Evolutionary conservation across 176 grass and related monocot species (phyloP).

Genomic region (Ensete ventricosum): DNA sequence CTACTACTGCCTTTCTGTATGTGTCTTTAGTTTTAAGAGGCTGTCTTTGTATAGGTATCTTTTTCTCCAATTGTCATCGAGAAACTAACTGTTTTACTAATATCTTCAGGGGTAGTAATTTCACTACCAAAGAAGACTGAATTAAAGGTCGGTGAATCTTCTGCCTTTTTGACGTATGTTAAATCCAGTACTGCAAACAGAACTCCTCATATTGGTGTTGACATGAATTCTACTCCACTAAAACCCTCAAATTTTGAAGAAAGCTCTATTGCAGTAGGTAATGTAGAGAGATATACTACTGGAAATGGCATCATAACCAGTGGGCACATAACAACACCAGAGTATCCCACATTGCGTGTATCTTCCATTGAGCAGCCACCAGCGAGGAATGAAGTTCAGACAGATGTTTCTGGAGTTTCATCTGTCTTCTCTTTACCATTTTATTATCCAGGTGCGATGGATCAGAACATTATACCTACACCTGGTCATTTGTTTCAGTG

Average conservation of each 20-base stretch:
- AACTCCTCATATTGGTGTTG: slow-evolving; percentile 29
- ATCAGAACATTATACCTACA: slow-evolving; percentile 37
- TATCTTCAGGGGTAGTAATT: slow-evolving; percentile 44
- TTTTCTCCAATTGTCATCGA: slow-evolving; percentile 16
- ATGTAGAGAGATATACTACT: slow-evolving; percentile 23
- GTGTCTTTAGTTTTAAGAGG: background rate
- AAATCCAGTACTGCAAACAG: slow-evolving; percentile 38
- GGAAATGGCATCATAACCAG: slow-evolving; percentile 23
- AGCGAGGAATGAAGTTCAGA: slow-evolving; percentile 28
- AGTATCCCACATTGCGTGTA: slow-evolving; percentile 40
- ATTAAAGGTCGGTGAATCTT: slow-evolving; percentile 69
- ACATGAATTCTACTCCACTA: slow-evolving; percentile 31
- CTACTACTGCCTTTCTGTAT: slow-evolving; percentile 1
- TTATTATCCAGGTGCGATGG: slow-evolving; percentile 71
- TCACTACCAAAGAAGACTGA: slow-evolving; percentile 62
- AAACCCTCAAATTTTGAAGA: slow-evolving; percentile 21
- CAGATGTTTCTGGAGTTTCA: slow-evolving; percentile 39
- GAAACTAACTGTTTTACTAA: slow-evolving; percentile 29
- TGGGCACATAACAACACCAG: slow-evolving; percentile 32
- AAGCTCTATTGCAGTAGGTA: slow-evolving; percentile 23
- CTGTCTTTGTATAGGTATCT: slow-evolving; percentile 1
- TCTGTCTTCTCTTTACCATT: slow-evolving; percentile 48
- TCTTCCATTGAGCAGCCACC: slow-evolving; percentile 34
- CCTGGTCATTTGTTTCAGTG: slow-evolving; percentile 55
- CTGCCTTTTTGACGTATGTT: slow-evolving; percentile 91